Percentiles rank a stretch among this genome's conserved stretches.
These are phyloP conservation scores for Penicillium olsonii DNA, from an alignment of 2,329 filamentous ascomycete genomes.

Conservation along the genomic window DNA sequence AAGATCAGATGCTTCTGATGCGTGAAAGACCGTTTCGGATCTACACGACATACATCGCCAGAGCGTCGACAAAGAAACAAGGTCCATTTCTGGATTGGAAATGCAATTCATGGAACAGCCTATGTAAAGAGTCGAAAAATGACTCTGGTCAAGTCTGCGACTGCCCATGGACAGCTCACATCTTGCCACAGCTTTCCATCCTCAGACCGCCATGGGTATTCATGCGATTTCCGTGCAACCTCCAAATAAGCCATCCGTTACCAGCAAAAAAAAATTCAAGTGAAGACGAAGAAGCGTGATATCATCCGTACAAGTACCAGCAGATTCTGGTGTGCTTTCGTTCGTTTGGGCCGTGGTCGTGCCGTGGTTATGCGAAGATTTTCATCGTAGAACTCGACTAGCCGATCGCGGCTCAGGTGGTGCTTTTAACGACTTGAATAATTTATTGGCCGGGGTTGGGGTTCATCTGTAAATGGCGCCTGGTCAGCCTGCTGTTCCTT, in stretches of 20 bases:
- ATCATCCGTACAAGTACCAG: slow-evolving; percentile 33
- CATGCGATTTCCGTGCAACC: slow-evolving; percentile 22
- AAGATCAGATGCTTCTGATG: not conserved
- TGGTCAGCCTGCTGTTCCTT: slow-evolving; percentile 21
- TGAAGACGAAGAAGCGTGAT: slow-evolving; percentile 32
- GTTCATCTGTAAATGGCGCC: slow-evolving; percentile 66
- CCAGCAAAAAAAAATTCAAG: slow-evolving; percentile 27
- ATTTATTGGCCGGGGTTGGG: slow-evolving; percentile 75
- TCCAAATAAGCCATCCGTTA: slow-evolving; percentile 26
- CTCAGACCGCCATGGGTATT: slow-evolving; percentile 23
- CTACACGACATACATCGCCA: not conserved
- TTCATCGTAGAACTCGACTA: slow-evolving; percentile 25
- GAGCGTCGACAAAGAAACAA: slow-evolving; percentile 9
- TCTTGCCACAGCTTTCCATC: slow-evolving; percentile 24
- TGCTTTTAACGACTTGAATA: slow-evolving; percentile 25
- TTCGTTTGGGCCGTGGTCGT: slow-evolving; percentile 26
- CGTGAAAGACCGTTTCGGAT: not conserved
- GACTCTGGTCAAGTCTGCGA: slow-evolving; percentile 18
- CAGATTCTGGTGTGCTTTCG: slow-evolving; percentile 27
- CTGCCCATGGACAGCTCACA: slow-evolving; percentile 13
- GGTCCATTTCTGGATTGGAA: slow-evolving; percentile 26
- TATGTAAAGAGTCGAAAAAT: slow-evolving; percentile 27
- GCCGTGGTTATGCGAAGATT: slow-evolving; percentile 23
- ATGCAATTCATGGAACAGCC: slow-evolving; percentile 30
- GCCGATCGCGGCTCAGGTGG: slow-evolving; percentile 24